These are phyloP conservation scores for Chrysophaeum taylorii DNA, from an alignment of 352 stramenopile species.

Conservation along the genomic window DNA sequence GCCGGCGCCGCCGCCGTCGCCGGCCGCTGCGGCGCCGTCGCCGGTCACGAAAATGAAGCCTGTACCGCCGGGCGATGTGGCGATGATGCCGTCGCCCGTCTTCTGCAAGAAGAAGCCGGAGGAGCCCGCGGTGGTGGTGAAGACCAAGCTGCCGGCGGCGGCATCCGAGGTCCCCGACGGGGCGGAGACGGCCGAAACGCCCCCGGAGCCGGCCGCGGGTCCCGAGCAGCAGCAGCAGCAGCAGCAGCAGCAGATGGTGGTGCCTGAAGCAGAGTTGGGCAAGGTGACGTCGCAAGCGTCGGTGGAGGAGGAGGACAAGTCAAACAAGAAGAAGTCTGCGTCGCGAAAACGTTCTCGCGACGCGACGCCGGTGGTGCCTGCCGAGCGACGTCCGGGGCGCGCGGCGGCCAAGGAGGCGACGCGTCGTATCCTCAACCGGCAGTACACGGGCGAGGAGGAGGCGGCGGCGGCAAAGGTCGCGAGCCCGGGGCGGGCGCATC, in stretches of 20 bases:
- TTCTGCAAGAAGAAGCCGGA: slow-evolving; percentile 9
- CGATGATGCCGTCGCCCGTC: too few relatives aligned
- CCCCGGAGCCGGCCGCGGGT: background rate
- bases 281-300: background rate
- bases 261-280: background rate
- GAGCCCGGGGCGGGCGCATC: background rate
- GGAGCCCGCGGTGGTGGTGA: background rate
- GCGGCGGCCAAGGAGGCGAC: slow-evolving; percentile 9
- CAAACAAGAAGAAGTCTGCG: background rate
- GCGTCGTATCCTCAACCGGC: background rate
- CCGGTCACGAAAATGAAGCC: too few relatives aligned
- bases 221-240: background rate
- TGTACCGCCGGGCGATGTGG: too few relatives aligned
- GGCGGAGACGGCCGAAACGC: background rate
- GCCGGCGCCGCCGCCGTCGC: too few relatives aligned
- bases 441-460: background rate
- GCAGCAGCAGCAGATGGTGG: background rate
- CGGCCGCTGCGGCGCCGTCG: too few relatives aligned
- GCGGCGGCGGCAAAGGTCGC: background rate
- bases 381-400: slow-evolving; percentile 2
- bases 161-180: background rate
- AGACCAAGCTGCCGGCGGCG: background rate
- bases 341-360: background rate
- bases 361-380: background rate
- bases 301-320: background rate